A percentile compares a stretch with the other conserved stretches of the same genome.
Evolutionary conservation across 257 asterid genomes (phyloP).

Genomic region (Rubia yunnanensis): DNA sequence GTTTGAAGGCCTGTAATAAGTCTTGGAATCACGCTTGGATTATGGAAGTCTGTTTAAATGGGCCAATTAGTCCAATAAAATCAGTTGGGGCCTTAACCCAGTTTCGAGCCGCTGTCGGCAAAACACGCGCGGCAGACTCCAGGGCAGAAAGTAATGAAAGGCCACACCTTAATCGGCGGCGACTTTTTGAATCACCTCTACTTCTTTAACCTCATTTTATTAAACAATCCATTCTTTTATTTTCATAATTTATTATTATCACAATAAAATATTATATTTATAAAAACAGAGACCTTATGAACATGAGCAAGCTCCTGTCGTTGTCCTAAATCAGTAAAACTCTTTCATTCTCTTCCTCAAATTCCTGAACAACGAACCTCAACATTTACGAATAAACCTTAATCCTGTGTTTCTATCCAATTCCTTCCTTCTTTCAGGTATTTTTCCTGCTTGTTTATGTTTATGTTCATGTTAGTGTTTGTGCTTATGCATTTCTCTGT

Average conservation of each 20-base stretch:
- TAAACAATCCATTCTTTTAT: neutral
- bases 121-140: neutral
- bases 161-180: conserved; percentile 17
- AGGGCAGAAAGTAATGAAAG: neutral
- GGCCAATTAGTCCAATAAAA: neutral
- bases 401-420: neutral
- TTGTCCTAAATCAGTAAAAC: neutral
- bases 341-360: neutral
- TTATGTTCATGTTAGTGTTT: neutral
- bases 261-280: too few species aligned
- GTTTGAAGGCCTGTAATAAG: too few species aligned
- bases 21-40: too few species aligned
- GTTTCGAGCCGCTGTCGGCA: neutral
- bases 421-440: neutral
- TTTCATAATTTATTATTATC: too few species aligned
- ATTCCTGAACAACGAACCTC: neutral
- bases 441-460: neutral
- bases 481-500: neutral
- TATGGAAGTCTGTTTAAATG: neutral
- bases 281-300: too few species aligned
- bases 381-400: neutral
- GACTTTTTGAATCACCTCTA: conserved; percentile 10
- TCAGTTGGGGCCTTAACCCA: neutral
- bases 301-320: neutral
- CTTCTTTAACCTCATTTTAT: conserved; percentile 3